Evolutionary conservation across 257 asterid genomes (phyloP), one percentile per base, ranked within the genome.

Genomic region (Solanum sejunctum): DNA sequence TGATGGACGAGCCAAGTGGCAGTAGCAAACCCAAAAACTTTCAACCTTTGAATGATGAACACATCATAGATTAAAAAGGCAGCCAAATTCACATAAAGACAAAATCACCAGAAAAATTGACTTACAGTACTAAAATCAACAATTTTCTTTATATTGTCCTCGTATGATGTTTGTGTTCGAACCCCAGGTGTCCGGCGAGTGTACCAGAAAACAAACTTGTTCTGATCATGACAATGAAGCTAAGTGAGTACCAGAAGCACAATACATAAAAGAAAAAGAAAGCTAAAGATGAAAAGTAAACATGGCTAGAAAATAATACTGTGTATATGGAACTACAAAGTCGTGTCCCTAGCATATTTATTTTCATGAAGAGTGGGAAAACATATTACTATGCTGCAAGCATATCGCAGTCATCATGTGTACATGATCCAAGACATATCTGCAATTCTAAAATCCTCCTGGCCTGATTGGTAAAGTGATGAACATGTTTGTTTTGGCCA

Each of bases 131-230:
- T 94, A 88, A 97, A 97, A 84, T 97, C 99, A 82, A 92, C 95
- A 73, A 97, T 92, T 91, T 90, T 95, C 92, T 93, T 97, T 61
- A 97, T 94, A 85, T 97, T 97, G 89, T 97, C 98, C 90, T 97
- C 99, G 21, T 97, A 97, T 4, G 98, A 92, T 64, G 95, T 89
- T 75, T 94, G 99, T 43, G 92, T 91, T 85, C 98, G 91, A 87
- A 93, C 95, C 84, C 99, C 99, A 47, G 98, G 98, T 70, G 97
- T 93, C 83, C 98, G 96, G 58, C 98, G 98, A 86, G 99, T 97
- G 89, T 97, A 95, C 99, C 99, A 97, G 84, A 94, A 93, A 15
- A 93, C 93, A 85, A 91, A 95, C 85, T 94, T 97, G 88, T 94
- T 86, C 99, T 97, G 92, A 80, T 85, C 72, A 89, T 51, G 87